Conservation (phyloP, 371 early-diverging fungal species). For the Mucor indicus region DNA sequence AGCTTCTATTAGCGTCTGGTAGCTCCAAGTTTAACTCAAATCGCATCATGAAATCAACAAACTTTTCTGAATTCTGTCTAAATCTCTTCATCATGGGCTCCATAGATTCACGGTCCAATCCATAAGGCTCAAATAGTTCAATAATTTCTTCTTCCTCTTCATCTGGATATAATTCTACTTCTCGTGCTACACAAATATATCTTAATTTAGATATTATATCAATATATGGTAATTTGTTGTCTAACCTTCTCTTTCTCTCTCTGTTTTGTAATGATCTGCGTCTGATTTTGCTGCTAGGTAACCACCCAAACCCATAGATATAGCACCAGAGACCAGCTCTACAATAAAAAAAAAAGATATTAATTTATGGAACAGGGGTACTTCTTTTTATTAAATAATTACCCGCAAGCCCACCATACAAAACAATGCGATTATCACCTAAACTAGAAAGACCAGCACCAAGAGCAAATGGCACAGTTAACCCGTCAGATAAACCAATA, state of each 20-base stretch:
- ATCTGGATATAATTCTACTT: conserved; percentile 57
- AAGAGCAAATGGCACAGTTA: conserved; percentile 77
- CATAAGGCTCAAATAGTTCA: conserved; percentile 61
- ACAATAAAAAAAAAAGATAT: neutral
- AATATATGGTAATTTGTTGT: neutral
- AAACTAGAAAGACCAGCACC: conserved; percentile 69
- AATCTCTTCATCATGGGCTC: conserved; percentile 59
- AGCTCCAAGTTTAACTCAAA: conserved; percentile 69
- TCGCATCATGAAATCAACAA: conserved; percentile 77
- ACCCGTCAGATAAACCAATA: conserved; percentile 68
- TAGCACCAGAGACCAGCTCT: conserved; percentile 71
- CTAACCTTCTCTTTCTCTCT: conserved; percentile 59
- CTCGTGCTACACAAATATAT: conserved; percentile 26
- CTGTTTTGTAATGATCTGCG: conserved; percentile 63
- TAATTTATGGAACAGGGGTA: too few relatives aligned
- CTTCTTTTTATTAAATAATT: neutral
- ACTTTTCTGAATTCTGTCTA: conserved; percentile 51
- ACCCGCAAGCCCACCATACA: conserved; percentile 70
- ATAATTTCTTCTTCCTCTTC: conserved; percentile 67
- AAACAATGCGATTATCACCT: conserved; percentile 56
- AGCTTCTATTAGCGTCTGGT: conserved; percentile 58
- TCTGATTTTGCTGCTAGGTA: conserved; percentile 59
- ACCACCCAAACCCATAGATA: conserved; percentile 48
- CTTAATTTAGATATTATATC: neutral
- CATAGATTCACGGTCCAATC: conserved; percentile 50